Evolutionary conservation across 345 rosid genomes (phyloP).

Genomic region (Balakata baccata): DNA sequence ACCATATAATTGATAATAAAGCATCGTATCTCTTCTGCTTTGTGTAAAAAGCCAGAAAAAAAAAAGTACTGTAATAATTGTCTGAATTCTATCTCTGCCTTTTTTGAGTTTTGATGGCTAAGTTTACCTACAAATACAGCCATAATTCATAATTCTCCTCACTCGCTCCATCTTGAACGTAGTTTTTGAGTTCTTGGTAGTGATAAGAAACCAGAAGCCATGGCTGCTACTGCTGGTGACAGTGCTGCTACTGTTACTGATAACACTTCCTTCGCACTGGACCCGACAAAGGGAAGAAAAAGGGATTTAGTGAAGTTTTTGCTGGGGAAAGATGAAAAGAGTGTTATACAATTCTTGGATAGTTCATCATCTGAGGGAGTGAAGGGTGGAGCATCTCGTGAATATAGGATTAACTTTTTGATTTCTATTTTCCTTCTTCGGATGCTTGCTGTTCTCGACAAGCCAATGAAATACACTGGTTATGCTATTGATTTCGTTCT

Average conservation of each 20-base stretch:
- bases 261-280: slow-evolving; percentile 35
- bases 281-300: slow-evolving; percentile 52
- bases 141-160: too few species aligned
- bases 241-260: too few species aligned
- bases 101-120: too few species aligned
- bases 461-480: slow-evolving; percentile 65
- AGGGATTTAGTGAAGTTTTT: slow-evolving; percentile 47
- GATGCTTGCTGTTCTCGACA: slow-evolving; percentile 42
- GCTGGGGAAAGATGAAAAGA: slow-evolving; percentile 32
- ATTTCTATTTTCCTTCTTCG: slow-evolving; percentile 56
- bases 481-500: slow-evolving; percentile 51
- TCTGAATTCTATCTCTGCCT: too few species aligned
- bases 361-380: slow-evolving; percentile 31
- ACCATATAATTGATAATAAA: too few species aligned
- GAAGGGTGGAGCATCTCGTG: slow-evolving; percentile 26
- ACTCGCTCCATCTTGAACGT: too few species aligned
- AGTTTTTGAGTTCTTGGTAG: not conserved
- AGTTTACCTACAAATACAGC: too few species aligned
- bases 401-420: slow-evolving; percentile 54
- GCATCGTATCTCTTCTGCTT: too few species aligned
- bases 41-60: too few species aligned
- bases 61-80: too few species aligned
- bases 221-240: not conserved
- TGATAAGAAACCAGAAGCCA: not conserved
- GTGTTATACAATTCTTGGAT: slow-evolving; percentile 54